A percentile compares a stretch with the other conserved stretches of the same genome.
Evolutionary conservation across 2,329 filamentous ascomycete genomes (phyloP).

Genomic region (Coniochaeta prunicola): DNA sequence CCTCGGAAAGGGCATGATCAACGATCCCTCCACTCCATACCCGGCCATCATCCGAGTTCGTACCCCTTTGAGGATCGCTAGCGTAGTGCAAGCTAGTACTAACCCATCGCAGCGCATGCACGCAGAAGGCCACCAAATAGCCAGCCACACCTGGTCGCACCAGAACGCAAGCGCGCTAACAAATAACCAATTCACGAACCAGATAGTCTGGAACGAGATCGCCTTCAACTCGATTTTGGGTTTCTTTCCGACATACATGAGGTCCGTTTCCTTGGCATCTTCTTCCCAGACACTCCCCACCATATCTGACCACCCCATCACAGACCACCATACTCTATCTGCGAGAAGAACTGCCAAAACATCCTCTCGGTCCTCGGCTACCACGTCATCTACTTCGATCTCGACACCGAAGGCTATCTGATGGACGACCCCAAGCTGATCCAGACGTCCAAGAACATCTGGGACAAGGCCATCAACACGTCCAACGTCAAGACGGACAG

Average conservation of each 20-base stretch:
- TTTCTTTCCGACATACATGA: constrained; percentile 39
- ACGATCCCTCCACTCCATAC: constrained; percentile 38
- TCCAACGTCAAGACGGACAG: constrained; percentile 14
- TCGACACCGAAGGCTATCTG: constrained; percentile 27
- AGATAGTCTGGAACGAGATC: constrained; percentile 38
- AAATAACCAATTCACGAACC: constrained; percentile 22
- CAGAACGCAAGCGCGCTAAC: constrained; percentile 29
- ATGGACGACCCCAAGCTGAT: constrained; percentile 23
- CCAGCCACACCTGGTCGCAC: constrained; percentile 40
- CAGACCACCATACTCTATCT: constrained; percentile 34
- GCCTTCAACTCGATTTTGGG: constrained; percentile 35
- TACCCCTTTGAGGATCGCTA: background rate
- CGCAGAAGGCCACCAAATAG: constrained; percentile 38
- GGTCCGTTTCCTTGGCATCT: constrained; percentile 16
- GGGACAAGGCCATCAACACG: constrained; percentile 17
- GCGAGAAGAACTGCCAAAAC: constrained; percentile 19
- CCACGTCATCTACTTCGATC: constrained; percentile 27
- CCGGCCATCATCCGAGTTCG: constrained; percentile 33
- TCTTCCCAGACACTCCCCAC: constrained; percentile 15
- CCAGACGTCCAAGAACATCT: constrained; percentile 23
- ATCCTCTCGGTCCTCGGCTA: constrained; percentile 25
- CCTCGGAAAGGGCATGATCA: constrained; percentile 48
- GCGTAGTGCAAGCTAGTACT: constrained; percentile 4
- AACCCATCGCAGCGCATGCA: constrained; percentile 30
- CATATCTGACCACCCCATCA: constrained; percentile 10